These are phyloP conservation scores for Mortierella sp. DNA, from an alignment of 371 early-diverging fungal species.

Conservation along the genomic window DNA sequence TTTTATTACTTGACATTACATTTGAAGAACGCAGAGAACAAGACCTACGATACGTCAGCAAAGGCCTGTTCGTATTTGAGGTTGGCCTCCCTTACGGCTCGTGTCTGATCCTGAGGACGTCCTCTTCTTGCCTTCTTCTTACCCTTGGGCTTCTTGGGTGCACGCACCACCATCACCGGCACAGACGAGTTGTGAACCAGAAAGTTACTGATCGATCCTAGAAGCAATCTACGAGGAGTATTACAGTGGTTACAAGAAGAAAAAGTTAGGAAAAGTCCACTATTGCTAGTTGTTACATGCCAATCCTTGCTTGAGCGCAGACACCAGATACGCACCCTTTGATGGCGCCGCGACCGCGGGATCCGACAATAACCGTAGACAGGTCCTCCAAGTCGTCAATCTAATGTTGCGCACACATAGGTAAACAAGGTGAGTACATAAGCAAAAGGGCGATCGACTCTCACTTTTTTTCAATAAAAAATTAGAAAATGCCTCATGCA, in stretches of 20 bases:
- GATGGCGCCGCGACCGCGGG: slow-evolving; percentile 67
- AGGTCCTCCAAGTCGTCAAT: slow-evolving; percentile 62
- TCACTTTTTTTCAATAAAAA: not conserved
- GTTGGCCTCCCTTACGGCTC: slow-evolving; percentile 48
- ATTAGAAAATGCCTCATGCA: not conserved
- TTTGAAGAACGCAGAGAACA: not conserved
- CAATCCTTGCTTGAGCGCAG: not conserved
- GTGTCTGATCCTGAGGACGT: slow-evolving; percentile 34
- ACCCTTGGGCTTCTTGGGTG: slow-evolving; percentile 64
- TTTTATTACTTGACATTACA: not conserved
- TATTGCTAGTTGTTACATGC: not conserved
- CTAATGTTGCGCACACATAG: slow-evolving; percentile 17
- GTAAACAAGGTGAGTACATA: not conserved
- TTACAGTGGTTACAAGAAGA: too few species aligned
- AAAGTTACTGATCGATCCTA: slow-evolving; percentile 72
- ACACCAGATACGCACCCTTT: slow-evolving; percentile 62
- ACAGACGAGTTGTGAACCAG: slow-evolving; percentile 72
- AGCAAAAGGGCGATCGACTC: not conserved
- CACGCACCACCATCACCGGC: slow-evolving; percentile 72
- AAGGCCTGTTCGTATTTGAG: slow-evolving; percentile 48
- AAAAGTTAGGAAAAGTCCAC: not conserved
- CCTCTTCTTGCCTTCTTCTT: slow-evolving; percentile 44
- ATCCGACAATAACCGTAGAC: slow-evolving; percentile 72
- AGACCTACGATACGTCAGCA: slow-evolving; percentile 16
- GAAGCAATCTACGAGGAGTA: slow-evolving; percentile 51